These are phyloP conservation scores for Auricularia sp. DNA, from an alignment of 768 basidiomycete species.

Conservation along the genomic window DNA sequence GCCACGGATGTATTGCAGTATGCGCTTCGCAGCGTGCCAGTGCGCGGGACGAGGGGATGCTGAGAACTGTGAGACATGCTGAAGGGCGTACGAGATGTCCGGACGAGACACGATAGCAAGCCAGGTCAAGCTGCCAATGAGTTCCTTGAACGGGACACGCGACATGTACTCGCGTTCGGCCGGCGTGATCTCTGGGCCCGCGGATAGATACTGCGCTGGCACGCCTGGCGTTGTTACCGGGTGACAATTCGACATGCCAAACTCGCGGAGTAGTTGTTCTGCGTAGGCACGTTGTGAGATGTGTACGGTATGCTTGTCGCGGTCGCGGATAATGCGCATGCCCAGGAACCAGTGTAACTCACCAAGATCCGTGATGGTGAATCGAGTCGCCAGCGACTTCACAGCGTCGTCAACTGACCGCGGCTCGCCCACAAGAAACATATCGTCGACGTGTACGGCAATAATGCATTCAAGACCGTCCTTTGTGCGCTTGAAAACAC, in stretches of 20 bases:
- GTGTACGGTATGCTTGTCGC: not conserved
- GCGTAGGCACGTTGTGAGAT: slow-evolving; percentile 5
- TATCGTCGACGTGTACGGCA: too few relatives aligned
- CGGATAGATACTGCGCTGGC: not conserved
- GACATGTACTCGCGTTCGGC: not conserved
- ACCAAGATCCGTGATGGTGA: not conserved
- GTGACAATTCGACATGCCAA: not conserved
- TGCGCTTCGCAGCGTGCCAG: not conserved
- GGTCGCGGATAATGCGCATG: slow-evolving; percentile 4
- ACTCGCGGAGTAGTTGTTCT: not conserved
- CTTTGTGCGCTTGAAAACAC: too few relatives aligned
- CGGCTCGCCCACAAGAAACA: too few relatives aligned
- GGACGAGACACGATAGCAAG: slow-evolving; percentile 5
- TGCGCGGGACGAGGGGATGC: not conserved
- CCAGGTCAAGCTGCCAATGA: slow-evolving; percentile 7
- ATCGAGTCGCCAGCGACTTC: too few relatives aligned
- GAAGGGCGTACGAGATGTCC: slow-evolving; percentile 6
- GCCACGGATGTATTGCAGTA: slow-evolving; percentile 3
- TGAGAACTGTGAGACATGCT: slow-evolving; percentile 2
- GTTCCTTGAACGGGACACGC: slow-evolving; percentile 1
- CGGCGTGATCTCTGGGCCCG: not conserved
- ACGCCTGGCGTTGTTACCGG: not conserved
- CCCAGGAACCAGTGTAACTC: slow-evolving; percentile 2
- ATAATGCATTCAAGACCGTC: too few relatives aligned
- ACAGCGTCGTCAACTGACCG: too few relatives aligned